Base-by-base conservation (phyloP, 73 alveolate genomes). In the Stentor coeruleus region DNA sequence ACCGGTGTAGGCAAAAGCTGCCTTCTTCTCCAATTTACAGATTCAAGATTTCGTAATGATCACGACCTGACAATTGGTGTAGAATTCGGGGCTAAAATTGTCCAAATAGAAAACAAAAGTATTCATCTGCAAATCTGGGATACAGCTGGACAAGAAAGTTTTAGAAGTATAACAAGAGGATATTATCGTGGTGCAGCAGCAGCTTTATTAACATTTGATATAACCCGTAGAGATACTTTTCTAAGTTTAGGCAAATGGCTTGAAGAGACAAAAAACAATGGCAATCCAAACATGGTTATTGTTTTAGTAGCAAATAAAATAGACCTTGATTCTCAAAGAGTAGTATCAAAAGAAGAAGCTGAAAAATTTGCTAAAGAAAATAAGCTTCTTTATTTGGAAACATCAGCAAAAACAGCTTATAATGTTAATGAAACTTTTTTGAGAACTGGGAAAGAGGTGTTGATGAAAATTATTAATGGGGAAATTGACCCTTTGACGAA, bases 141-240 rank as follows among this genome's bases (percentile, higher is more conserved):
- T 59, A 92, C 98, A 26, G 98, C 97, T 74, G 99, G 99, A 30
- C 88, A 93, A 74, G 99, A 94, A 82, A 89, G 95, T 38, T 97
- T 95, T 88, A 89, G 97, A 86, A 86, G 97, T 2, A 93, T 95
- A 39, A 96, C 97, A 3, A 90, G 96, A 85, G 84, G 95, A 57
- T 95, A 94, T 88, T 97, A 95, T 81, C 89, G 97, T 85, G 94
- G 93, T 39, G 94, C 98, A 35, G 93, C 95, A n/a, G 92, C 96
- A 72, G 99, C 95, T n/a, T 93, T 97, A 76, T 86, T 97, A 37
- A 37, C 39, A 15, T 75, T 0, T 2, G 83, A 75, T 2, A 33
- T 38, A 15, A 75, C 83, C 15, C 76, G 87, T 39, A 76, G 87
- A 59, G 90, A 87, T 6, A 57, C 88, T 30, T 80, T 87, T 40